These are phyloP conservation scores for Suillus tomentosus DNA, from an alignment of 768 basidiomycete genomes.

Conservation along the genomic window DNA sequence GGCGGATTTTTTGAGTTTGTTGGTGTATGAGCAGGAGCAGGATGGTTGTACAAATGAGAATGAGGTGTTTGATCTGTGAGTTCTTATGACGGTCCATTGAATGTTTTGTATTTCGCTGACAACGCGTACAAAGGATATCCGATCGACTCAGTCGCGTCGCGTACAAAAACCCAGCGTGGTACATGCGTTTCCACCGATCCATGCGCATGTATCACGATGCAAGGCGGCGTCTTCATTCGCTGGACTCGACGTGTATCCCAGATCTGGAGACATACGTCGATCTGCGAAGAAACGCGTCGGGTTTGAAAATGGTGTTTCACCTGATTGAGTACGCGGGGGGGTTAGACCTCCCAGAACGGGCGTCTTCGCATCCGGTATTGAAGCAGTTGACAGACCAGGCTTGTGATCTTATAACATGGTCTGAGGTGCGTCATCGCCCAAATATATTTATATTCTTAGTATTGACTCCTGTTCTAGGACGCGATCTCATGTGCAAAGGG, in stretches of 20 bases:
- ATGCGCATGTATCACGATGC: conserved; percentile 38
- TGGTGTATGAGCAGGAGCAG: conserved; percentile 34
- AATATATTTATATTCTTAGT: neutral
- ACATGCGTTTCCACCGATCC: conserved; percentile 41
- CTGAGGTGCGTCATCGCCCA: conserved; percentile 43
- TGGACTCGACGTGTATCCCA: conserved; percentile 33
- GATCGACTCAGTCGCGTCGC: conserved; percentile 38
- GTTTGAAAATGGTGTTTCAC: conserved; percentile 50
- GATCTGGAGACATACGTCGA: conserved; percentile 50
- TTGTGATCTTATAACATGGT: conserved; percentile 52
- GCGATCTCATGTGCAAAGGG: conserved; percentile 54
- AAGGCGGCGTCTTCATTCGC: conserved; percentile 26
- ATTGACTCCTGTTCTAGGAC: conserved; percentile 44
- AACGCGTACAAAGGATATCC: conserved; percentile 36
- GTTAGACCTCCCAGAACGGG: conserved; percentile 38
- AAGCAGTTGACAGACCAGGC: conserved; percentile 41
- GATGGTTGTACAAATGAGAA: conserved; percentile 6
- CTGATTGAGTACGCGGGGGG: conserved; percentile 56
- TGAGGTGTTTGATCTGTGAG: conserved; percentile 26
- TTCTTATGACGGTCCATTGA: conserved; percentile 10
- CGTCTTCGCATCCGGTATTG: conserved; percentile 30
- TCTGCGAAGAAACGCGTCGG: conserved; percentile 49
- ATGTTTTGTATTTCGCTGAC: conserved; percentile 17
- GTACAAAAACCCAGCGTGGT: conserved; percentile 41
- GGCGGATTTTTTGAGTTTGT: conserved; percentile 49